Base-by-base conservation (phyloP, 768 basidiomycete genomes). In the Tulasnella sp. region DNA sequence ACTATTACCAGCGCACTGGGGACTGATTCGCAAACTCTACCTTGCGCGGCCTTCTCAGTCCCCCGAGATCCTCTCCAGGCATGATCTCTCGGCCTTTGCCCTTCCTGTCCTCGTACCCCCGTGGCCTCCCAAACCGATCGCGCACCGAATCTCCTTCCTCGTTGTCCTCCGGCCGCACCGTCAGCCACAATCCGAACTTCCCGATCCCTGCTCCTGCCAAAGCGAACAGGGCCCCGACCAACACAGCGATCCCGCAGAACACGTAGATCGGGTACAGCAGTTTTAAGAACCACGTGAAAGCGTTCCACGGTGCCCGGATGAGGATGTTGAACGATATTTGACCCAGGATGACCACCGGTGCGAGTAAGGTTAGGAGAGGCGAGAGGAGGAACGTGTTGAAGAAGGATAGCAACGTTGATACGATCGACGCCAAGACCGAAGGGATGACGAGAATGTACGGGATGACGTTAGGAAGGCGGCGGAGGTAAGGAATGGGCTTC, bases 191-290 rank as follows among this genome's bases (percentile, higher is more conserved):
- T 5, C 74, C 74, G 23, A 55, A 4, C 35, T 16, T 20, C 26
- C 74, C 74, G 44, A 75, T 57, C 74, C 74, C 74, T 32, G 46
- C 74, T 37, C 85, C 90, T 16, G 84, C 79, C 0, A 86, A 71
- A 3, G 90, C 90, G 0, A 90, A 67, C 26, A 86, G 23, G 13
- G 83, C 83, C 7, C 90, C 90, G 11, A 85, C 84, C 73, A 91
- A 87, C 79, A 88, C 89, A 0, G 90, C 89, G 0, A 88, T 86
- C 1, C 88, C 88, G 51, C 85, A 86, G 78, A 90, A 87, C 18
- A 90, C 86, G 80, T 90, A 91, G 44, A 90, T 73, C 0, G 90
- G 90, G 70, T 88, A 89, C 0, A 90, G 73, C 13, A 86, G 84
- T 9, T 87, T 85, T 23, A 87, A 81, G 37, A 87, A 77, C 81